Base-by-base conservation (phyloP, 1,139 yeast species). In the Kluyveromyces sp. region DNA sequence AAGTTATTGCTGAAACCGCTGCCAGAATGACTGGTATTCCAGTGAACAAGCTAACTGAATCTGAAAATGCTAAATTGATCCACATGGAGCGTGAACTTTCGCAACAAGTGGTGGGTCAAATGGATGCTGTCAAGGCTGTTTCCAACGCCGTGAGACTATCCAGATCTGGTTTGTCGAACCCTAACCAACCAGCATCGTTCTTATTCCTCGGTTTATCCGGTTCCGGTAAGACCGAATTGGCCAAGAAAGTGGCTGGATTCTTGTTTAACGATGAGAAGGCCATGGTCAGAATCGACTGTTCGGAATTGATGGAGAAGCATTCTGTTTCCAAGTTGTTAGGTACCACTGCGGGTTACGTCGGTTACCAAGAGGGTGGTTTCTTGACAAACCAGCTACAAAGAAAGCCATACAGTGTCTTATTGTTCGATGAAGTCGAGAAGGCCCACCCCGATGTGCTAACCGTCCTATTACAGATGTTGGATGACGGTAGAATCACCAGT, bases 361-460 rank as follows among this genome's bases (percentile, higher is more conserved):
- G 99, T 38, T 92, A 87, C 64, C 97, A 90, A 66, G 97, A 92
- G 66, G 97, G 98, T 65, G 98, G 98, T 57, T 79, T 90, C 57
- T 75, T 92, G 56, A 92, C 98, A 2, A 96, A 92, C 61, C 95
- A 94, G 50, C 74, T 92, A 51, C 76, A 88, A 51, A 79, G 97
- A 64, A 82, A 85, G 53, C 98, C 99, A 46, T 94, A 92, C 71
- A 86, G 97, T 4, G 98, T 94, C 29, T 78, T 92, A 31, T 73
- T 92, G 54, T 92, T 92, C 61, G 98, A 92, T 70, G 98, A 92
- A 69, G 95, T 92, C 48, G 98, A 92, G 64, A 92, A 92, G 69
- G 99, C 98, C n/a, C 96, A 96, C 2, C 98, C 98, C 1, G 97
- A 92, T 66, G 98, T 94, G 2, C 75, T 92, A 65, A 94, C 96